These are phyloP conservation scores for Globisporangium carolinianum DNA, from an alignment of 352 stramenopile species.

Conservation along the genomic window DNA sequence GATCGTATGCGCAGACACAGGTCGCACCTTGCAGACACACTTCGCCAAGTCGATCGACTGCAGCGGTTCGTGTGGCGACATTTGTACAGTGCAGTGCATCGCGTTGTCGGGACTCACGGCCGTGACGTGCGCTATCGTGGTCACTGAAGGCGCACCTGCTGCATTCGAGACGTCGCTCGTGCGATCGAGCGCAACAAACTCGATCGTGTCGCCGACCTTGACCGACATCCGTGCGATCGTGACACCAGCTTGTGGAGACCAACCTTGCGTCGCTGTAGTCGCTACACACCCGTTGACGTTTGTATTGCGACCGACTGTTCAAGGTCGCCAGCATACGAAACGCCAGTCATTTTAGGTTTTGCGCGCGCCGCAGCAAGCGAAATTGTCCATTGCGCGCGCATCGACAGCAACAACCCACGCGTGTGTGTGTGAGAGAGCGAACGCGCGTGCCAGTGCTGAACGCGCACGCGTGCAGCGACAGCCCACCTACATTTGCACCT, in stretches of 20 bases:
- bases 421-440: too few relatives aligned
- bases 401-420: too few relatives aligned
- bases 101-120: slow-evolving; percentile 16
- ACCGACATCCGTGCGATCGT: slow-evolving; percentile 8
- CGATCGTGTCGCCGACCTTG: slow-evolving; percentile 40
- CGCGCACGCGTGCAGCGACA: too few relatives aligned
- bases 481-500: too few relatives aligned
- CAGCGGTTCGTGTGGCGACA: slow-evolving; percentile 37
- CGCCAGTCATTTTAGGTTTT: too few relatives aligned
- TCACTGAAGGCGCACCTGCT: slow-evolving; percentile 4
- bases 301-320: too few relatives aligned
- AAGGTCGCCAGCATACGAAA: too few relatives aligned
- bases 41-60: slow-evolving; percentile 22
- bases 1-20: not conserved
- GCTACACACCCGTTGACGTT: too few relatives aligned
- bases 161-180: not conserved
- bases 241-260: not conserved
- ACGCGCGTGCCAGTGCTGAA: too few relatives aligned
- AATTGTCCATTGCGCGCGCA: too few relatives aligned
- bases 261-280: too few relatives aligned
- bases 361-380: too few relatives aligned
- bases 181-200: slow-evolving; percentile 18
- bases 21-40: slow-evolving; percentile 26
- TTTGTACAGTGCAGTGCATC: slow-evolving; percentile 26
- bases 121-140: slow-evolving; percentile 21